Evolutionary conservation across 306 rosid species (phyloP), one percentile per base, ranked within the genome.

Genomic region (Phaseolus lunatus): DNA sequence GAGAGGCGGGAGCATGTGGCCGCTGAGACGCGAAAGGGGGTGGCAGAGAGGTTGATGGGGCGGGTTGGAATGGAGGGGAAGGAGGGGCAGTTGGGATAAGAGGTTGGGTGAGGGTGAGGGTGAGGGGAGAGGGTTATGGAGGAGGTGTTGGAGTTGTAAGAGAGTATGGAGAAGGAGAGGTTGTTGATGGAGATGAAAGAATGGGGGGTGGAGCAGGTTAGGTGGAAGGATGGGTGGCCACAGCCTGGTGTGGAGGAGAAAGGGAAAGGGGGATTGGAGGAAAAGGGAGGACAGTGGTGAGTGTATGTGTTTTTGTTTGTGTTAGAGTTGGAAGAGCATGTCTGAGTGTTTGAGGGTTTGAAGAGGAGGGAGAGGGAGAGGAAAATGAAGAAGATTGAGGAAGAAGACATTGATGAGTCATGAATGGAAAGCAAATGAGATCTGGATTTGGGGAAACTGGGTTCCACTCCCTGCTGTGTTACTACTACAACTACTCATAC

Each of bases 171-270:
- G 85, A 90, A 92, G 7, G 98, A 16, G 50, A 86, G 18, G 48
- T 89, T 77, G 82, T 95, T 90, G 10, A 92, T 88, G 80, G 96
- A 52, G 72, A 95, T 76, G 24, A 73, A 1, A 13, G 99, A 91
- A 67, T 82, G 77, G 0, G 89, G 87, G 9, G 87, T 22, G 5
- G 90, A 77, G 66, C 99, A 95, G 4, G 70, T 82, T 0, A 95
- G 43, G 14, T 92, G 98, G 75, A 95, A 92, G 10, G 88, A 88
- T 15, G 99, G 99, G 88, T 95, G 99, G 65, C 99, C 99, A 15
- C 95, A 89, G 0, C 97, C 97, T 0, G 88, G 92, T 0, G 86
- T 59, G 20, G 82, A 79, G 5, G 99, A 95, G 84, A 95, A 95
- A 1, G 99, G 99, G 62, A 79, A 95, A 1, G 87, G 48, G 4